Base-by-base conservation (phyloP, 1,284 basidiomycete species). In the Pyrrhoderma noxium region DNA sequence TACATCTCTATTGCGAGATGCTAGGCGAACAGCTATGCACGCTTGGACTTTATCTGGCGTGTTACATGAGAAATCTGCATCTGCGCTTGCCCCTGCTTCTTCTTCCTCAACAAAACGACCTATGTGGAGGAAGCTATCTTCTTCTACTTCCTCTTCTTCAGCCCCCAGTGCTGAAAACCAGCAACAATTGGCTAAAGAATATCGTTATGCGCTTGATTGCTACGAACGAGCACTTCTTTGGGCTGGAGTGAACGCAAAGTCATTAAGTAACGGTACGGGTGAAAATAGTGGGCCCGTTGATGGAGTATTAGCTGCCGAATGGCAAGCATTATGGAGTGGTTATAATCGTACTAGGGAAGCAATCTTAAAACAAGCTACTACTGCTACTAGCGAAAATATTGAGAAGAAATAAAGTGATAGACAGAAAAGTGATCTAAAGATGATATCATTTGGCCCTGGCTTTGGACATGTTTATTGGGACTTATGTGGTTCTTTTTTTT, bases 11-110 rank as follows among this genome's bases (percentile, higher is more conserved):
- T 70, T 89, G 39, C 77, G 82, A 19, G 85, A 89, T 60, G 76
- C 86, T 13, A 74, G 81, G 14, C 71, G 84, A 35, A 80, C 82
- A 14, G 81, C 84, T 11, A 79, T 79, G 0, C 80, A 82, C 64
- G 79, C 80, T 7, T 89, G 89, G 76, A 73, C 72, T 52, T 65
- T 87, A 22, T 65, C 79, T 50, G 75, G 74, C 2, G 64, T 78
- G 50, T 64, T 86, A 18, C 61, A 67, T 46, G 75, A 70, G 58
- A 62, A 59, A 57, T 3, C 61, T 60, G 19, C 61, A 65, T 7
- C 35, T 31, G 25, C 46, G 35, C 16, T 41, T 4, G 42, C 42
- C 2, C 13, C 42, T 2, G 34, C 48, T 3, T 34, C 41, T 9
- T 21, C 23, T 9, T 41, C 3, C 9, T 46, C n/a, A 27, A n/a